A percentile compares a stretch with the other conserved stretches of the same genome.
Evolutionary conservation across 352 stramenopile genomes (phyloP).

Genomic region (Phytophthora ramorum): DNA sequence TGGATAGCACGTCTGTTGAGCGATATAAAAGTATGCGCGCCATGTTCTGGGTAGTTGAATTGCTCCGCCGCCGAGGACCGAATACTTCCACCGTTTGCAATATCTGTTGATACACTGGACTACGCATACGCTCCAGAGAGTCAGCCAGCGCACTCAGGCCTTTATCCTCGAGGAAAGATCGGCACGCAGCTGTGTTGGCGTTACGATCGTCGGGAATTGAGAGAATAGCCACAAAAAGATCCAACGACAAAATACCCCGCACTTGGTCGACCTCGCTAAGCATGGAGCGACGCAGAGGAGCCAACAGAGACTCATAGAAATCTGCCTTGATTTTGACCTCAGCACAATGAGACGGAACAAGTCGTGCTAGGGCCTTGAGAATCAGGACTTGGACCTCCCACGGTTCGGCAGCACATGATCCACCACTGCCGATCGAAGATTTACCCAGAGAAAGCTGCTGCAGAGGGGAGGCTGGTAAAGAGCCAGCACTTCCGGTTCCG

Average conservation of each 20-base stretch:
- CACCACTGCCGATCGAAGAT: slow-evolving; percentile 19
- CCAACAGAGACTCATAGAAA: slow-evolving; percentile 68
- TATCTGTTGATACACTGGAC: slow-evolving; percentile 72
- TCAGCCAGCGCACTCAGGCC: slow-evolving; percentile 62
- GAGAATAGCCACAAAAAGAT: slow-evolving; percentile 72
- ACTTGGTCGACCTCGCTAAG: slow-evolving; percentile 81
- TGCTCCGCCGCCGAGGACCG: slow-evolving; percentile 34
- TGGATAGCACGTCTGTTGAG: slow-evolving; percentile 68
- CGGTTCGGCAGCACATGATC: slow-evolving; percentile 50
- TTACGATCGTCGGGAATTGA: slow-evolving; percentile 50
- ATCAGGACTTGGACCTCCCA: slow-evolving; percentile 86
- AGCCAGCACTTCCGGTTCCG: slow-evolving; percentile 25
- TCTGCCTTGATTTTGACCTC: slow-evolving; percentile 61
- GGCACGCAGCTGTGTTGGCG: slow-evolving; percentile 63
- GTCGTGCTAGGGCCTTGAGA: slow-evolving; percentile 67
- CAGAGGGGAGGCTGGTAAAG: slow-evolving; percentile 17
- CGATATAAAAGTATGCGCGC: slow-evolving; percentile 74
- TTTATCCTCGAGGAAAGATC: slow-evolving; percentile 60
- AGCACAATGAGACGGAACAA: slow-evolving; percentile 64
- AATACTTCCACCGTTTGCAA: slow-evolving; percentile 43
- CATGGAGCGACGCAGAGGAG: slow-evolving; percentile 67
- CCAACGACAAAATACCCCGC: slow-evolving; percentile 72
- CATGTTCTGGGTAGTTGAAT: slow-evolving; percentile 42
- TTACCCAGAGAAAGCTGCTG: slow-evolving; percentile 22
- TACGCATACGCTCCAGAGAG: slow-evolving; percentile 74